Percentiles rank a stretch among this genome's conserved stretches.
These are phyloP conservation scores for Wickerhamiella infanticola DNA, from an alignment of 1,139 yeast genomes.

Conservation along the genomic window DNA sequence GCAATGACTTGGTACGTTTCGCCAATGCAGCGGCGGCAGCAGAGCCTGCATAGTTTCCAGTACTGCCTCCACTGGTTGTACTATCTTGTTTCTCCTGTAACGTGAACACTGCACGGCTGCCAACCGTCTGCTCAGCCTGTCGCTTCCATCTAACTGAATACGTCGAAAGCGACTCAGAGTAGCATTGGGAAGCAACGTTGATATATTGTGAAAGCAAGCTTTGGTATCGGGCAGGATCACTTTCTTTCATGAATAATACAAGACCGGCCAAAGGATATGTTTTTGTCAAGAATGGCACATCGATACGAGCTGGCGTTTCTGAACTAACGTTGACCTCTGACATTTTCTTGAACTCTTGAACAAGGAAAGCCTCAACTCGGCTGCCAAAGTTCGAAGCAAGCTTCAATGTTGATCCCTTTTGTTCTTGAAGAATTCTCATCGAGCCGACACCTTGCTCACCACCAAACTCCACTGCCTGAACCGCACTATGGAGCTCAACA, in stretches of 20 bases:
- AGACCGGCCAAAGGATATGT: slow-evolving; percentile 45
- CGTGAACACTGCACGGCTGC: slow-evolving; percentile 3
- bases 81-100: slow-evolving; percentile 1
- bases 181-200: slow-evolving; percentile 16
- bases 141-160: slow-evolving; percentile 22
- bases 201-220: slow-evolving; percentile 26
- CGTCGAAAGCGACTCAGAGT: slow-evolving; percentile 18
- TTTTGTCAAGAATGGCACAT: slow-evolving; percentile 6
- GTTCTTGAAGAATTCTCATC: slow-evolving; percentile 63
- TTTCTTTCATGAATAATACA: slow-evolving; percentile 48
- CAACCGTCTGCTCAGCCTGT: slow-evolving; percentile 4
- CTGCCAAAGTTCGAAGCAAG: slow-evolving; percentile 39
- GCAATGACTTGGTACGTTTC: background rate
- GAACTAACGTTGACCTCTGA: background rate
- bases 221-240: slow-evolving; percentile 28
- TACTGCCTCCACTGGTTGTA: background rate
- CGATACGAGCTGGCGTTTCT: slow-evolving; percentile 4
- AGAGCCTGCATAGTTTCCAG: background rate
- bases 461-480: slow-evolving; percentile 26
- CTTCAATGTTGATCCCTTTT: slow-evolving; percentile 43
- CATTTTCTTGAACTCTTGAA: slow-evolving; percentile 25
- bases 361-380: slow-evolving; percentile 34
- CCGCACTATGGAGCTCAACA: slow-evolving; percentile 45
- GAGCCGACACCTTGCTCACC: slow-evolving; percentile 37
- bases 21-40: background rate